A percentile compares a stretch with the other conserved stretches of the same genome.
Conservation (phyloP, 2,329 filamentous ascomycete species). For the Colletotrichum lentis region DNA sequence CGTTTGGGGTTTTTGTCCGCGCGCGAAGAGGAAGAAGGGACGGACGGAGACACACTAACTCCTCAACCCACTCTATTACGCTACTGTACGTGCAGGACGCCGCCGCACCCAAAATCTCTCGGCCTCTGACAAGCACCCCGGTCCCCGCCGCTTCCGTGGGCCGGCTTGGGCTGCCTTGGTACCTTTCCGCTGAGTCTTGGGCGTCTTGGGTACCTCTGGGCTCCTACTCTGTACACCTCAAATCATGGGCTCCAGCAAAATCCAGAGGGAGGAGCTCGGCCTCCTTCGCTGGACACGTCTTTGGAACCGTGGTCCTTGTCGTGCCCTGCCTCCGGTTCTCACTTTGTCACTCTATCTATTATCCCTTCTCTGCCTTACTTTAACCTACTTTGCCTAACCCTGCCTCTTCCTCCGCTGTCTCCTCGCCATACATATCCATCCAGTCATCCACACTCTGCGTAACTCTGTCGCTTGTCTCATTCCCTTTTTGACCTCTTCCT, state of each 20-base stretch:
- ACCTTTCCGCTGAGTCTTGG: conserved; percentile 20
- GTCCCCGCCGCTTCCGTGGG: conserved; percentile 38
- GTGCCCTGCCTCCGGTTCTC: conserved; percentile 14
- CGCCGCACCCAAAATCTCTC: conserved; percentile 24
- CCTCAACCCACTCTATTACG: background rate
- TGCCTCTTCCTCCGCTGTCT: conserved; percentile 29
- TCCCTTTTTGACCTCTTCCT: conserved; percentile 26
- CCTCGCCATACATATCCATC: conserved; percentile 37
- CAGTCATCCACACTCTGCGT: conserved; percentile 35
- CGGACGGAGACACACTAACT: conserved; percentile 3
- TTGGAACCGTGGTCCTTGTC: conserved; percentile 28
- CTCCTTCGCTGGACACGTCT: conserved; percentile 6
- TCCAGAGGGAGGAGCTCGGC: conserved; percentile 16
- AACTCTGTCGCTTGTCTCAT: conserved; percentile 30
- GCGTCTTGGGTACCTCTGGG: conserved; percentile 27
- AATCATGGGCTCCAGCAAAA: conserved; percentile 8
- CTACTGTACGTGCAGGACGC: background rate
- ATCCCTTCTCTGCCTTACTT: conserved; percentile 33
- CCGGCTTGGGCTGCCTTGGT: conserved; percentile 36
- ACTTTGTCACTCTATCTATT: conserved; percentile 21
- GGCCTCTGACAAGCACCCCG: conserved; percentile 38
- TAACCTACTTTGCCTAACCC: conserved; percentile 34
- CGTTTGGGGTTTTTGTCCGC: no score
- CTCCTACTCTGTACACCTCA: background rate
- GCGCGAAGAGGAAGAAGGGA: conserved; percentile 14